A percentile compares a stretch with the other conserved stretches of the same genome.
Evolutionary conservation across 768 basidiomycete species (phyloP).

Genomic region (Coprinellus micaceus): DNA sequence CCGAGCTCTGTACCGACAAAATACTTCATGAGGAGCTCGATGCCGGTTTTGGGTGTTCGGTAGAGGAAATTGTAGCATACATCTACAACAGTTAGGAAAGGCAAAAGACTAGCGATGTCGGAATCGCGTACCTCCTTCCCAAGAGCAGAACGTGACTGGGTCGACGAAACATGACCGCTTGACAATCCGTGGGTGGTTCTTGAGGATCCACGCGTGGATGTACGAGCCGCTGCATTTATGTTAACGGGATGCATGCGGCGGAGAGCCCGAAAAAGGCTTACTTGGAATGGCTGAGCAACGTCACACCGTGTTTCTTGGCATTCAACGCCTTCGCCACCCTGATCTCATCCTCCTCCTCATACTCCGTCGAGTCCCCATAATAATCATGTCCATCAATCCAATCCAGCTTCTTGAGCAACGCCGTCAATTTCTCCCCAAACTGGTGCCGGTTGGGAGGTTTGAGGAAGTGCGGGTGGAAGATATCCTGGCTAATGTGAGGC

Average conservation of each 20-base stretch:
- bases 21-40: slow-evolving; percentile 80
- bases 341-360: slow-evolving; percentile 25
- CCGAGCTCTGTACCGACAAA: slow-evolving; percentile 88
- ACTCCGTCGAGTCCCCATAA: slow-evolving; percentile 13
- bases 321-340: slow-evolving; percentile 18
- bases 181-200: slow-evolving; percentile 65
- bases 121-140: slow-evolving; percentile 77
- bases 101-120: slow-evolving; percentile 1
- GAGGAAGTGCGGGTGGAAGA: slow-evolving; percentile 75
- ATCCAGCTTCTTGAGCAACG: slow-evolving; percentile 56
- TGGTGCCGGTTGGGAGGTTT: slow-evolving; percentile 64
- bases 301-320: slow-evolving; percentile 49
- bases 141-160: slow-evolving; percentile 85
- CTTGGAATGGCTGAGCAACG: slow-evolving; percentile 88
- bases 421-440: slow-evolving; percentile 53
- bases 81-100: slow-evolving; percentile 47
- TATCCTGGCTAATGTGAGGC: slow-evolving; percentile 81
- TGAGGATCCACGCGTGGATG: slow-evolving; percentile 86
- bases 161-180: slow-evolving; percentile 86
- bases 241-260: neutral
- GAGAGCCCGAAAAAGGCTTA: slow-evolving; percentile 29
- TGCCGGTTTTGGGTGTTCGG: slow-evolving; percentile 56
- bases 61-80: slow-evolving; percentile 92
- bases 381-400: slow-evolving; percentile 45
- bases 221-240: slow-evolving; percentile 61